Evolutionary conservation across 1,284 basidiomycete species (phyloP), one percentile per base, ranked within the genome.

Genomic region (Hemileia vastatrix): DNA sequence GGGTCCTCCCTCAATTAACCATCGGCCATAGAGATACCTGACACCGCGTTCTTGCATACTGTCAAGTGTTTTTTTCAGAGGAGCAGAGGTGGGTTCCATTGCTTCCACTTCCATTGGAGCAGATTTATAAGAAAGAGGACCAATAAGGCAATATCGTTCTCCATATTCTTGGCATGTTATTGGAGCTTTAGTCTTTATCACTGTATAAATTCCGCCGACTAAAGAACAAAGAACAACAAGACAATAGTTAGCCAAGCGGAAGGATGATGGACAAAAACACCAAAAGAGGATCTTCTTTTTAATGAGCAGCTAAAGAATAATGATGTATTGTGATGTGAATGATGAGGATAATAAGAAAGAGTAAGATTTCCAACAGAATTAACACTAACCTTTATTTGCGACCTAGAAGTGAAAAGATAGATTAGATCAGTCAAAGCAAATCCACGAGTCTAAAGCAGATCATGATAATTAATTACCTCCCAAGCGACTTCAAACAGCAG

Each of bases 111-210:
- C 94, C 90, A 97, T 93, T 53, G 93, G 92, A 0, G 93, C 93
- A 2, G 89, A 87, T 81, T 97, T 97, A 85, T 97, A 95, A 65
- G 87, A 90, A 67, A 98, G 84, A 9, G 82, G 94, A 52, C 94
- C 94, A 72, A 97, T 88, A 76, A 98, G 86, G 68, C 84, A 86
- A 80, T 94, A 95, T 67, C 91, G 83, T 64, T 77, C 74, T 45
- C 76, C 76, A 71, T 86, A 95, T 77, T 95, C 91, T 66, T 86
- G 84, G 72, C 93, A 88, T 66, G 94, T 96, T 77, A 98, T 90
- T 64, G 94, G 94, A 57, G 95, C 92, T 77, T 97, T 98, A 61
- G 94, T 97, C 80, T 96, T 96, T 78, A 97, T 96, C 79, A 97
- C 93, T 67, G 93, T 97, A 83, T 97, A 97, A 79, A 96, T 96